Evolutionary conservation across 805 yeast species (phyloP).

Genomic region (Monosporozyma siamensis): DNA sequence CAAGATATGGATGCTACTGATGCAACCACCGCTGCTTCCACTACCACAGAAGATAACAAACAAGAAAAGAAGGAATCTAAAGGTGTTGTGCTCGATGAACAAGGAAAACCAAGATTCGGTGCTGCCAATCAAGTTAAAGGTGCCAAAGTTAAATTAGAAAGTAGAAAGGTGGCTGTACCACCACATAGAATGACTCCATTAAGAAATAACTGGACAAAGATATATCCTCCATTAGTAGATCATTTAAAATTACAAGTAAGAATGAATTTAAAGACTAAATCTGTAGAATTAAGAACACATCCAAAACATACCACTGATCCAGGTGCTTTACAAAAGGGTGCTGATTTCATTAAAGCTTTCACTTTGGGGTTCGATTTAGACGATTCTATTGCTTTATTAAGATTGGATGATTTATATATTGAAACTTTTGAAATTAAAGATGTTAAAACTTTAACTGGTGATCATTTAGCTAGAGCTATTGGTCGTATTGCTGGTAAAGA

Average conservation of each 20-base stretch:
- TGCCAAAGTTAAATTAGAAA: constrained; percentile 67
- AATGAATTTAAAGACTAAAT: constrained; percentile 82
- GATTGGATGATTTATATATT: constrained; percentile 91
- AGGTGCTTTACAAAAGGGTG: constrained; percentile 95
- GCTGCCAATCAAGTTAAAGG: constrained; percentile 54
- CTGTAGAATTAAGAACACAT: constrained; percentile 79
- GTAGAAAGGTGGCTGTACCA: constrained; percentile 86
- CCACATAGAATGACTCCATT: constrained; percentile 96
- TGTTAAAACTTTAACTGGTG: constrained; percentile 90
- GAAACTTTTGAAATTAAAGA: constrained; percentile 97
- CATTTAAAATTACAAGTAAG: constrained; percentile 91
- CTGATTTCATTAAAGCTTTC: constrained; percentile 92
- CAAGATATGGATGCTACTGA: constrained; percentile 23
- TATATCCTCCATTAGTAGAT: constrained; percentile 92
- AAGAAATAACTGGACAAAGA: constrained; percentile 82
- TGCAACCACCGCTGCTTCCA: constrained; percentile 11
- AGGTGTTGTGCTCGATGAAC: constrained; percentile 49
- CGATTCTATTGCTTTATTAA: constrained; percentile 88
- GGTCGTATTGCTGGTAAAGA: constrained; percentile 99
- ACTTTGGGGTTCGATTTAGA: constrained; percentile 94
- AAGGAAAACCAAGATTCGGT: constrained; percentile 79
- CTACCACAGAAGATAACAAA: neutral
- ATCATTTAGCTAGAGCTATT: constrained; percentile 95
- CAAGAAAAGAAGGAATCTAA: constrained; percentile 18
- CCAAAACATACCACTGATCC: constrained; percentile 76